Evolutionary conservation across 495 filamentous ascomycete genomes (phyloP), one percentile per base, ranked within the genome.

Genomic region (Talaromyces borbonicus): DNA sequence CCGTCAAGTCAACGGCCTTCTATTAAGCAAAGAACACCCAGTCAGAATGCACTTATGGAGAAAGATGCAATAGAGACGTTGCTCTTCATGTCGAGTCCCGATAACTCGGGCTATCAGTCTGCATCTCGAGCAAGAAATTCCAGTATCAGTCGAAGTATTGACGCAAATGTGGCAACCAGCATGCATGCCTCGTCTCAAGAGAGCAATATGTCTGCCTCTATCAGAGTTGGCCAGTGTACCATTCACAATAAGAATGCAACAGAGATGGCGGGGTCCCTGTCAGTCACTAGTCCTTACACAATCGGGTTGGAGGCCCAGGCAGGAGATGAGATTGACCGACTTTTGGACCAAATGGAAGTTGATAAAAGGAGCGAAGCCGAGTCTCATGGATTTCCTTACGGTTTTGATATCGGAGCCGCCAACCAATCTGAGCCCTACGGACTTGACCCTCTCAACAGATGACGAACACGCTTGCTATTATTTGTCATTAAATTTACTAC

Each of bases 61-160:
- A 78, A 88, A 53, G 87, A 92, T 52, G 87, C 87, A n/a, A 80
- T 93, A 18, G 87, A 94, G 55, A 85, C 84, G 0, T 65, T 93
- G 19, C 68, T 93, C 16, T 90, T 87, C 63, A 88, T 94, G 84
- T 85, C 83, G 47, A 90, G 85, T 51, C 87, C 87, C 0, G 82
- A 79, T 9, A 85, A 88, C 56, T 83, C 85, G 3, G 74, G 74
- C 4, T 66, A 69, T 38, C 63, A 63, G 26, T 56, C 68, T 5
- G 69, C 59, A 45, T 62, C 67, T 8, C 48, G 26, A 39, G 48
- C 24, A 12, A 49, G 60, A 19, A 52, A 52, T 22, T 49, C 45
- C 2, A 48, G 47, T 36, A 55, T 53, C 14, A 59, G 46, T 40
- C 59, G 48, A 46, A 70, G 55, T 51, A 58, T 54, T 38, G 58